A percentile compares a stretch with the other conserved stretches of the same genome.
phyloP scores from a whole-genome alignment of 1,284 basidiomycete species.

The Cystodermella granulosa region DNA sequence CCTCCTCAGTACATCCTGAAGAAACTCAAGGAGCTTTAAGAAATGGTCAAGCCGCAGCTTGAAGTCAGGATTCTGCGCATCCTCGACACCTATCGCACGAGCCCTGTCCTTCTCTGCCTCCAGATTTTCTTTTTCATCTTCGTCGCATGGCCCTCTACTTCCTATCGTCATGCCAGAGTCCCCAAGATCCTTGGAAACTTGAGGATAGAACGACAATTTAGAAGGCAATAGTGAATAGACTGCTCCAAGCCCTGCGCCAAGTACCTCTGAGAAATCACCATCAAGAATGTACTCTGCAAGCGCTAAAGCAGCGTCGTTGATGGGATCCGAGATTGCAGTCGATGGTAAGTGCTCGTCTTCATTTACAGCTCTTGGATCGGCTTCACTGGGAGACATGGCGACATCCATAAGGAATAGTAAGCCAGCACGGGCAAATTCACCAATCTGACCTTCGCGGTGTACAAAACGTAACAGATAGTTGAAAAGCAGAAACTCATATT shows the following conservation, averaged over 20 bases:
- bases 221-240: constrained; percentile 88
- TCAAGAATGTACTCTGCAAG: constrained; percentile 90
- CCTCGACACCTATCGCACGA: constrained; percentile 63
- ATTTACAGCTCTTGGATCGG: constrained; percentile 39
- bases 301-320: constrained; percentile 78
- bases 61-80: constrained; percentile 73
- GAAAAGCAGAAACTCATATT: constrained; percentile 92
- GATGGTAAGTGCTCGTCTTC: constrained; percentile 34
- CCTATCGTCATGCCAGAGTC: constrained; percentile 64
- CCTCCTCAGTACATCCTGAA: constrained; percentile 79
- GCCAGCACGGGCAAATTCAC: constrained; percentile 90
- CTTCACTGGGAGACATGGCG: constrained; percentile 73
- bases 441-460: constrained; percentile 89
- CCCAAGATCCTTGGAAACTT: constrained; percentile 39
- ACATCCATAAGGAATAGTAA: constrained; percentile 91
- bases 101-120: constrained; percentile 53
- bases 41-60: constrained; percentile 80
- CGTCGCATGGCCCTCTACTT: constrained; percentile 44
- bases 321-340: constrained; percentile 51
- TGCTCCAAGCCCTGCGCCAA: constrained; percentile 89
- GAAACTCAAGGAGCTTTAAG: constrained; percentile 84
- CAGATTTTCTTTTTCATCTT: constrained; percentile 52
- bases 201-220: constrained; percentile 69
- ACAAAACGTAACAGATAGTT: constrained; percentile 93
- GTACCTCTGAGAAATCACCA: constrained; percentile 93